Evolutionary conservation across 2,329 filamentous ascomycete genomes (phyloP), one percentile per base, ranked within the genome.

Genomic region (Didymella exigua): DNA sequence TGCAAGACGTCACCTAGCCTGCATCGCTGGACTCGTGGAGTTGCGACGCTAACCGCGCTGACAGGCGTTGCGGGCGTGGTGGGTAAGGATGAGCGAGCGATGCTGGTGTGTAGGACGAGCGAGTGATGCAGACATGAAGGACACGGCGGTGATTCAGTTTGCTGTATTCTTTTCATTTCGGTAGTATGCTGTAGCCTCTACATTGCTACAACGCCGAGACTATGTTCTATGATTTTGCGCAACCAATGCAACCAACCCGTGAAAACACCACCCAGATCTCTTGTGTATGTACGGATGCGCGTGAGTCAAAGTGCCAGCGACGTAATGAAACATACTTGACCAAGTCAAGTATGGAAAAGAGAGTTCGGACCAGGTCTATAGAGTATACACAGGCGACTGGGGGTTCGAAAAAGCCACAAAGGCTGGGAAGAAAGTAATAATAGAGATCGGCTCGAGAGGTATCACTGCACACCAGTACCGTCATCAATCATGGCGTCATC

Each of bases 401-500:
- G 54, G 60, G 63, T 69, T 61, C 59, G 57, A 65, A 66, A 52
- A 58, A 58, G 66, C 60, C 60, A 27, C 46, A 29, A 14, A 49
- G 61, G 55, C 57, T 50, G 48, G 53, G 56, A 59, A 58, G 36
- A 49, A 65, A 54, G 40, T 57, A 66, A 45, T 59, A 66, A 65
- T 49, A 54, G 60, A 56, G 60, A 63, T 64, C 45, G 56, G 56
- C 56, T 60, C 56, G 46, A 56, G 53, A 62, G 52, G 56, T 62
- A 62, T 63, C 63, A 62, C 60, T 48, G 55, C 56, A 59, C 60
- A 62, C 69, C 67, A 69, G 67, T 64, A 71, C 64, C 69, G 68
- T 76, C 73, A 72, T 74, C 63, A 72, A 60, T 76, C 73, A 69
- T 67, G 53, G 63, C 66, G 66, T 68, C 66, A 63, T 68, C 64